A percentile compares a stretch with the other conserved stretches of the same genome.
Evolutionary conservation across 1,284 basidiomycete genomes (phyloP).

Genomic region (Ganoderma lucidum): DNA sequence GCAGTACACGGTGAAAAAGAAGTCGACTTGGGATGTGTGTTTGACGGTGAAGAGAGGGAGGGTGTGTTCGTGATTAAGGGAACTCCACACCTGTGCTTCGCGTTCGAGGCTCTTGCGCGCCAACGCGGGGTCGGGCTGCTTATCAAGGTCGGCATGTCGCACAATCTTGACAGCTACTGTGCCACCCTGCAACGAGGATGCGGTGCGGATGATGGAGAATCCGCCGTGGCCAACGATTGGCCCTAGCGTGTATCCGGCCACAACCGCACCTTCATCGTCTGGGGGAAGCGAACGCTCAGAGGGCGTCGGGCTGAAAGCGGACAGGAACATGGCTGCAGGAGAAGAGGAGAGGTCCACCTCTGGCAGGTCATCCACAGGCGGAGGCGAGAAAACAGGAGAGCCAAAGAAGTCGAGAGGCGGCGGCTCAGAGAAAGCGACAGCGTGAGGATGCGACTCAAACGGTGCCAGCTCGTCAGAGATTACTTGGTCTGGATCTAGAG

Average conservation of each 20-base stretch:
- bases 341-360: constrained; percentile 51
- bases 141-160: constrained; percentile 58
- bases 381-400: constrained; percentile 22
- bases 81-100: constrained; percentile 84
- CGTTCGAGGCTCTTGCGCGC: constrained; percentile 71
- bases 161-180: constrained; percentile 88
- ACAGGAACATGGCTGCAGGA: constrained; percentile 82
- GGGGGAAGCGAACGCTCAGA: constrained; percentile 37
- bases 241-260: constrained; percentile 82
- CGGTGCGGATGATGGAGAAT: constrained; percentile 87
- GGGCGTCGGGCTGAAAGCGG: constrained; percentile 63
- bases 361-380: constrained; percentile 31
- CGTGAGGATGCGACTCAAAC: constrained; percentile 17
- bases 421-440: constrained; percentile 25
- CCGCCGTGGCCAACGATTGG: constrained; percentile 84
- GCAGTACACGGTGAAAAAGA: constrained; percentile 85
- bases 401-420: constrained; percentile 12
- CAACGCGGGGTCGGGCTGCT: constrained; percentile 54
- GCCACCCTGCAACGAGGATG: constrained; percentile 70
- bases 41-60: constrained; percentile 82
- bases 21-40: constrained; percentile 76
- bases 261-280: constrained; percentile 65
- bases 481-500: constrained; percentile 25
- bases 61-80: constrained; percentile 79
- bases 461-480: constrained; percentile 20